Evolutionary conservation across 148 eudicot species (phyloP), one percentile per base, ranked within the genome.

Genomic region (Amaranthus palmeri): DNA sequence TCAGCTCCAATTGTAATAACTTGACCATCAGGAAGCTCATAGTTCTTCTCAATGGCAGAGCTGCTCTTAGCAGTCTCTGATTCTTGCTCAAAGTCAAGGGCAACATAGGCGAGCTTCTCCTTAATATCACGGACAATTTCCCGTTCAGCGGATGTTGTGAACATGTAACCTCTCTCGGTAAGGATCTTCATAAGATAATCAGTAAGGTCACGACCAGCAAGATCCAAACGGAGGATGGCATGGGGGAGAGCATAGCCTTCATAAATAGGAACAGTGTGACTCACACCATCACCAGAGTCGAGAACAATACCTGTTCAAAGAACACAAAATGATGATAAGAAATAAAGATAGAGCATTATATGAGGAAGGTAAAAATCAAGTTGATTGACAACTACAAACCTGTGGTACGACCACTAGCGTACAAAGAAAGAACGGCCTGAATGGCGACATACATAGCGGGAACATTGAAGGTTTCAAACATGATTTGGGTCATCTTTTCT

Each of bases 141-240:
- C 55, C 78, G 65, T 46, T 75, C 78, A 3, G 78, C 78, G 36
- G 65, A 56, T 7, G 78, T 68, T 10, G 78, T 75, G 78, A 75
- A 75, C 53, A 57, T 53, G 78, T 68, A 75, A 13, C 78, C 78
- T 67, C 78, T 68, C 67, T 75, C 78, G 1, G 78, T 75, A 15
- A 75, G 67, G 57, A 75, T 75, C 72, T 75, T 75, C 78, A 75
- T 75, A 48, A 75, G 66, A 68, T 75, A 75, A 60, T 75, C 78
- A 14, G 78, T 75, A 4, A 75, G 72, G 58, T 75, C 78, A 55
- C 78, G 72, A 63, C 36, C 36, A 25, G 36, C 36, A 25, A 25
- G 36, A 25, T 25, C 36, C 36, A 25, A 25, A 25, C 36, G 36
- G 36, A 25, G 36, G 36, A 25, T 25, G 36, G 36, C 36, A 25